Evolutionary conservation across 1,284 basidiomycete genomes (phyloP).

Genomic region (Puccinia novopanici): DNA sequence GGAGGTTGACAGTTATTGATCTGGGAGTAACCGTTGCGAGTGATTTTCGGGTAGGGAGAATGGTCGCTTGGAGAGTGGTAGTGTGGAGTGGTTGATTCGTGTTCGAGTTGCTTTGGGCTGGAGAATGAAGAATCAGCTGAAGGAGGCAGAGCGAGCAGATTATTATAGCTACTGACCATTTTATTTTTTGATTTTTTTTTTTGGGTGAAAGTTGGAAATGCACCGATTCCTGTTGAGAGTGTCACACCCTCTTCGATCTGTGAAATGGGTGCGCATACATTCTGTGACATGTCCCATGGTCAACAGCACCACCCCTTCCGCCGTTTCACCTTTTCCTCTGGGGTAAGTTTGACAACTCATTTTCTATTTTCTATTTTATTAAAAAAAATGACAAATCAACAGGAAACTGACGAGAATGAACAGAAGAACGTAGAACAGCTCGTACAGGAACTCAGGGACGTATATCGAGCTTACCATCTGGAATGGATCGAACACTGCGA

Average conservation of each 20-base stretch:
- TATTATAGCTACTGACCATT: neutral
- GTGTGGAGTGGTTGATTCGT: neutral
- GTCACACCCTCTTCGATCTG: too few relatives aligned
- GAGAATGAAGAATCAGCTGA: neutral
- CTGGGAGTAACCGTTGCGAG: conserved; percentile 7
- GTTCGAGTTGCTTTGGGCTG: conserved; percentile 19
- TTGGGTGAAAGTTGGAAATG: neutral
- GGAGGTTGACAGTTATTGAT: neutral
- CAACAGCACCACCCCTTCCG: too few relatives aligned
- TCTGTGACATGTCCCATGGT: too few relatives aligned
- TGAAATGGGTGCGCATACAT: too few relatives aligned
- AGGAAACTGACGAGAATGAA: neutral
- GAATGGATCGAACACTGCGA: conserved; percentile 51
- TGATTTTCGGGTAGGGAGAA: conserved; percentile 34
- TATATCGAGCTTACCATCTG: conserved; percentile 37
- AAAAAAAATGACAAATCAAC: too few relatives aligned
- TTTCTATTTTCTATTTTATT: too few relatives aligned
- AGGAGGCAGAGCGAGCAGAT: neutral
- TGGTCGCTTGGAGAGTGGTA: conserved; percentile 24
- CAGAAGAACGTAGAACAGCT: neutral
- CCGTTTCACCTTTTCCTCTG: too few relatives aligned
- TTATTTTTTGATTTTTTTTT: neutral
- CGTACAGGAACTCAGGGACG: conserved; percentile 17
- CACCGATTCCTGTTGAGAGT: too few relatives aligned
- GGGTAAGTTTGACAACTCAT: too few relatives aligned